These are phyloP conservation scores for Auricularia sp. DNA, from an alignment of 768 basidiomycete genomes.

Conservation along the genomic window DNA sequence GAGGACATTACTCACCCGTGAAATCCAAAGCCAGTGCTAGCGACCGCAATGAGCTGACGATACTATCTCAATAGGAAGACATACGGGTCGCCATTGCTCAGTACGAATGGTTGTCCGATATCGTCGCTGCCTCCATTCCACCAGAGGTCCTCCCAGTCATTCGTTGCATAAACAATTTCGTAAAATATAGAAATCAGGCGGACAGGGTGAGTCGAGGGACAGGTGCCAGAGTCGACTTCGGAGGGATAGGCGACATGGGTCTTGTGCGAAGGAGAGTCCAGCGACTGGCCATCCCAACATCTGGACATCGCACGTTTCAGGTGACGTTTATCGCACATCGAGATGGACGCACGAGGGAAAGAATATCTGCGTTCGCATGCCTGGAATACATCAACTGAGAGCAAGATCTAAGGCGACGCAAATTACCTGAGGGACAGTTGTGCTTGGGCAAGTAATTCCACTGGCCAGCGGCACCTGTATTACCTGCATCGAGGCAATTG, in stretches of 20 bases:
- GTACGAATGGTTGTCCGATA: background rate
- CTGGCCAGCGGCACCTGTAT: slow-evolving; percentile 8
- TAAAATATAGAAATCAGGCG: background rate
- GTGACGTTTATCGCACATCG: background rate
- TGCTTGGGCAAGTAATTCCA: slow-evolving; percentile 14
- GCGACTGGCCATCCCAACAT: slow-evolving; percentile 32
- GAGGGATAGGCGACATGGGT: slow-evolving; percentile 6
- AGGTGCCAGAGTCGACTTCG: background rate
- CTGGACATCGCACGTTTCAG: background rate
- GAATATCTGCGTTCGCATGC: slow-evolving; percentile 21
- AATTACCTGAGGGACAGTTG: slow-evolving; percentile 16
- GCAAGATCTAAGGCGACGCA: background rate
- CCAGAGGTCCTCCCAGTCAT: slow-evolving; percentile 18
- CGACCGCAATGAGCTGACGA: too few species aligned
- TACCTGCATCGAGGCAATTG: slow-evolving; percentile 33
- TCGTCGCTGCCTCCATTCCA: background rate
- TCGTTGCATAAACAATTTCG: background rate
- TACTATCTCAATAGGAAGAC: too few species aligned
- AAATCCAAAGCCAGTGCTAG: background rate
- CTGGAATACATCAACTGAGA: background rate
- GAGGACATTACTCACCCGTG: background rate
- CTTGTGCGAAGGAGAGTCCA: slow-evolving; percentile 30
- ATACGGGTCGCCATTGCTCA: background rate
- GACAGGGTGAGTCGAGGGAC: background rate
- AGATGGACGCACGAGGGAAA: slow-evolving; percentile 15